phyloP scores from a whole-genome alignment of 306 rosid species.

The Dryas alaskensis region DNA sequence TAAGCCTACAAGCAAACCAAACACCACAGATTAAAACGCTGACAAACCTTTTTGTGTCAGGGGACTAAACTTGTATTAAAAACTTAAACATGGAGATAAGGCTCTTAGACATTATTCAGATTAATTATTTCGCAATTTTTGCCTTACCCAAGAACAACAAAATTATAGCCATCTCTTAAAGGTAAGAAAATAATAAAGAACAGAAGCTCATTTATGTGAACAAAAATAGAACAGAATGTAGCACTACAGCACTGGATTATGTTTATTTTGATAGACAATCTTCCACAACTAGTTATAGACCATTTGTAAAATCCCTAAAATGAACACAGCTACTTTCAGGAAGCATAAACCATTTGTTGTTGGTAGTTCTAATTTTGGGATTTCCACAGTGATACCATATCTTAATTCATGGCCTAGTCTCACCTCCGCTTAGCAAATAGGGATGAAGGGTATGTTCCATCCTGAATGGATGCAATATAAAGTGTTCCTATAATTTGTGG shows the following conservation, averaged over 20 bases:
- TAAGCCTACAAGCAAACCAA: slow-evolving; percentile 19
- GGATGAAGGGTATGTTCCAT: background rate
- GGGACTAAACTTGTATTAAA: background rate
- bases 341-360: background rate
- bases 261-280: background rate
- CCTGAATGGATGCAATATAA: background rate
- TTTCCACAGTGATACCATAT: background rate
- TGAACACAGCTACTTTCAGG: background rate
- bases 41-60: background rate
- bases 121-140: background rate
- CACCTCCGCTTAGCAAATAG: background rate
- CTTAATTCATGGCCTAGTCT: background rate
- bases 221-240: background rate
- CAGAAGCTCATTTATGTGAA: background rate
- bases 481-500: no score
- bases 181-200: background rate
- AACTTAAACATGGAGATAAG: background rate
- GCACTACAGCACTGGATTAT: background rate
- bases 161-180: background rate
- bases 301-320: background rate
- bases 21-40: background rate
- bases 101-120: background rate
- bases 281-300: background rate
- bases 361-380: background rate
- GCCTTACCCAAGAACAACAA: background rate